Evolutionary conservation across 2,329 filamentous ascomycete genomes (phyloP), one percentile per base, ranked within the genome.

Genomic region (Rutstroemia sp.): DNA sequence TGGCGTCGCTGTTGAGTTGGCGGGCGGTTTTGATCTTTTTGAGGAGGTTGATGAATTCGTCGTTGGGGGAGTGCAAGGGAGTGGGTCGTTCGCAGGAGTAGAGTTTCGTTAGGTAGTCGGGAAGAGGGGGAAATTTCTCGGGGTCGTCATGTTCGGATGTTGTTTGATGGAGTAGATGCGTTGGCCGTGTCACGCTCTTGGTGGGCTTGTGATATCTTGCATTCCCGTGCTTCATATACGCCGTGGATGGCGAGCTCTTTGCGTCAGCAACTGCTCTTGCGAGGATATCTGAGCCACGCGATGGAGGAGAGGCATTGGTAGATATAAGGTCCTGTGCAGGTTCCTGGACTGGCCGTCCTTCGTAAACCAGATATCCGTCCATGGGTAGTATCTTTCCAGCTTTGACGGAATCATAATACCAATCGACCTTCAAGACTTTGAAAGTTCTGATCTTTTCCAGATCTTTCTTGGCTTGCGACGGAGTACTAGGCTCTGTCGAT

Each of bases 81-180:
- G 91, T 89, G 1, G 83, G 81, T 23, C 92, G 83, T 68, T 95
- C 82, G 65, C 94, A 97, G 5, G 92, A 85, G 70, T 94, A 96
- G 5, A 76, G 76, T 10, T 82, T 74, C 27, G 80, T 77, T 54
- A 87, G 71, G 44, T 77, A 95, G 2, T 81, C 80, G 1, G 91
- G 92, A 12, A 89, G 72, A 0, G 79, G 76, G 0, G 88, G 89
- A 1, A 89, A 68, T 58, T 71, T 57, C 27, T 73, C 65, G 1
- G 72, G 70, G 17, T 79, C 76, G 25, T 95, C 88, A 57, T 92
- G 80, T 57, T 95, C 90, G 2, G 86, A 88, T 0, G 91, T 96
- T 0, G 87, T 88, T 66, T 88, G 78, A 39, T 83, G 83, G 9
- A 84, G 67, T 5, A 95, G 71, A 49, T 64, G 54, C 54, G 67